Evolutionary conservation across 2,329 filamentous ascomycete species (phyloP).

Genomic region (Orbilia brochopaga): DNA sequence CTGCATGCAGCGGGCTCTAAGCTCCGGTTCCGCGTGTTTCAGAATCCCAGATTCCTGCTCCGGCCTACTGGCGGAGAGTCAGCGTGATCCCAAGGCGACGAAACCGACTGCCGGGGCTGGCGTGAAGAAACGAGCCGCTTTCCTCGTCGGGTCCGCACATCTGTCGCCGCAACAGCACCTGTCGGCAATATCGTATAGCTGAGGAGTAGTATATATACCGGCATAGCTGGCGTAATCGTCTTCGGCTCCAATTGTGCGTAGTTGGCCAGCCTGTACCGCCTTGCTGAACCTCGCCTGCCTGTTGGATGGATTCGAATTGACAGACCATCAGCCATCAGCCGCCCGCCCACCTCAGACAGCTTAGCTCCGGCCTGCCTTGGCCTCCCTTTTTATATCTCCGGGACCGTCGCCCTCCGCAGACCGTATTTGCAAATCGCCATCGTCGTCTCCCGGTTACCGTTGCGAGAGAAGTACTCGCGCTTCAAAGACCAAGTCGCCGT

Average conservation of each 20-base stretch:
- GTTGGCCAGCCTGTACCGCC: neutral
- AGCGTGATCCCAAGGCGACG: neutral
- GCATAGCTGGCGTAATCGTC: too few species aligned
- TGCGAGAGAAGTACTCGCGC: neutral
- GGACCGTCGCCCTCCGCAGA: conserved; percentile 3
- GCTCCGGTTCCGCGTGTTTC: conserved; percentile 34
- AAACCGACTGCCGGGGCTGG: conserved; percentile 11
- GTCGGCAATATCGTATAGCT: too few species aligned
- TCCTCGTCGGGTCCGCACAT: conserved; percentile 7
- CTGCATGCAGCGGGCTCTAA: conserved; percentile 22
- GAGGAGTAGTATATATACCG: too few species aligned
- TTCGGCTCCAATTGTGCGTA: neutral
- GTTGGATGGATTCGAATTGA: conserved; percentile 16
- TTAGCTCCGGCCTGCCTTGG: conserved; percentile 25
- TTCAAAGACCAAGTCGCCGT: neutral
- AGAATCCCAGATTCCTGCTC: conserved; percentile 33
- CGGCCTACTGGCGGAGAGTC: neutral
- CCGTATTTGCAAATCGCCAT: neutral
- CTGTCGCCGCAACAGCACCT: conserved; percentile 1
- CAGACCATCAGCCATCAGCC: conserved; percentile 23
- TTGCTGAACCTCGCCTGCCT: conserved; percentile 10
- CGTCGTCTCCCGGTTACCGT: neutral
- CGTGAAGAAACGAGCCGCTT: conserved; percentile 29
- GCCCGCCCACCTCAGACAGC: conserved; percentile 37
- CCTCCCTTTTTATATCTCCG: conserved; percentile 39